Percentiles rank a stretch among this genome's conserved stretches.
Conservation (phyloP, 495 filamentous ascomycete genomes). For the Bryoglossum gracile region DNA sequence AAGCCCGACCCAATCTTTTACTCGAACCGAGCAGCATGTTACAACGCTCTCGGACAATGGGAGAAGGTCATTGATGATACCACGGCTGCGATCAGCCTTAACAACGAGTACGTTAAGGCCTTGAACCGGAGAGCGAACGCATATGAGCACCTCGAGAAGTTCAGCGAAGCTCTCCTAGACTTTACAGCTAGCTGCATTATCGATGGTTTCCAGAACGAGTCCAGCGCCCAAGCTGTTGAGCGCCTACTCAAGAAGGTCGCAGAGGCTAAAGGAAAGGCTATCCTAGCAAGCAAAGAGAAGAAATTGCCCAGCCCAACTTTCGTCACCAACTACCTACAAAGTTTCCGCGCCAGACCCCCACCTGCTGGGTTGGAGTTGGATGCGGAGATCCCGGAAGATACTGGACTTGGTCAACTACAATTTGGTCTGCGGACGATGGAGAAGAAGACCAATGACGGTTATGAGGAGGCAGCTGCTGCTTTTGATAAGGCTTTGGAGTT, state of each 20-base stretch:
- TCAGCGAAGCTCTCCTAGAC: conserved; percentile 91
- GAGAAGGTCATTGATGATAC: conserved; percentile 96
- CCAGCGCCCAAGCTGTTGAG: conserved; percentile 83
- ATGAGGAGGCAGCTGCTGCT: conserved; percentile 73
- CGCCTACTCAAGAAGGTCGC: conserved; percentile 94
- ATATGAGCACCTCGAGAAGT: conserved; percentile 85
- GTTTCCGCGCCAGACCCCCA: conserved; percentile 75
- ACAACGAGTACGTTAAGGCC: conserved; percentile 95
- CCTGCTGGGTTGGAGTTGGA: conserved; percentile 78
- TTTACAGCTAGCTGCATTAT: conserved; percentile 99
- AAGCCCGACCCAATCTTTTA: conserved; percentile 97
- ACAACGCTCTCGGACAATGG: conserved; percentile 86
- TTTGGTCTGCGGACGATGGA: conserved; percentile 73
- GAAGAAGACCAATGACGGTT: conserved; percentile 80
- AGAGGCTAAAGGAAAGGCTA: conserved; percentile 81
- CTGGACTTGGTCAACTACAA: conserved; percentile 77
- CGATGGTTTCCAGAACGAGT: conserved; percentile 86
- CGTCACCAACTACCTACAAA: conserved; percentile 97
- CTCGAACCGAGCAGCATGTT: conserved; percentile 96
- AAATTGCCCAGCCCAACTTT: conserved; percentile 87
- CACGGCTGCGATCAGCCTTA: conserved; percentile 82
- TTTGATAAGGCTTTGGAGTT: conserved; percentile 85
- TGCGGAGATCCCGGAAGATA: conserved; percentile 65
- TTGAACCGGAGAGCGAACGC: conserved; percentile 92
- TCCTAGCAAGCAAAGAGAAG: conserved; percentile 69